Base-by-base conservation (phyloP, 1,284 basidiomycete genomes). In the Mycosarcoma maydis region DNA sequence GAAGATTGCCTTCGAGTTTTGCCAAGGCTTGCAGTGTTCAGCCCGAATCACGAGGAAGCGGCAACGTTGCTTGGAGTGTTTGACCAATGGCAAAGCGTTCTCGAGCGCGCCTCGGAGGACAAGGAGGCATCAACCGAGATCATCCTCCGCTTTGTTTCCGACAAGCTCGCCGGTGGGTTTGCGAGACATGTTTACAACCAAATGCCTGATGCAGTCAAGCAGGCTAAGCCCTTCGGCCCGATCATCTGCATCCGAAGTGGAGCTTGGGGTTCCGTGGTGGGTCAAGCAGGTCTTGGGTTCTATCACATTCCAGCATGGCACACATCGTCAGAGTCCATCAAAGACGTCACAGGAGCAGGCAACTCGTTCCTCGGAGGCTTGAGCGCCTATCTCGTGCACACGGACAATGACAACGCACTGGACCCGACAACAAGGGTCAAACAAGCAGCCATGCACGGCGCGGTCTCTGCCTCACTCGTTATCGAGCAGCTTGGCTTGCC, bases 1-100 rank as follows among this genome's bases (percentile, higher is more conserved):
- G 86, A 87, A n/a, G 84, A 88, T 0, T 85, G 93, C 54, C 83
- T 85, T n/a, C 62, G 85, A 16, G 85, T 90, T n/a, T 81, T 94
- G 29, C 84, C 86, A 5, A 81, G 82, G 24, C 85, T 93, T 47
- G 83, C 85, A 30, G 86, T 92, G 36, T 83, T 92, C 59, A 82
- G 81, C 40, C 85, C 85, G 1, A 86, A 86, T 57, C 83, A 85
- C 51, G 81, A 85, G 30, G 85, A 86, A 57, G 82, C 84, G 0
- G 81, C 81, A 14, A 61, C 75, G 0, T 77, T 85, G 49, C 76
- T 84, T 16, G 79, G 68, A 13, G 20, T 67, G 4, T 17, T 37
- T 11, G 30, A 45, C 3, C 62, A 66, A 17, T 76, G 57, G 62
- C 37, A 62, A 14, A 11, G 13, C 8, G 17, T 51, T 4, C 14